phyloP scores from a whole-genome alignment of 768 basidiomycete genomes.

The Boletus vermiculosoides region DNA sequence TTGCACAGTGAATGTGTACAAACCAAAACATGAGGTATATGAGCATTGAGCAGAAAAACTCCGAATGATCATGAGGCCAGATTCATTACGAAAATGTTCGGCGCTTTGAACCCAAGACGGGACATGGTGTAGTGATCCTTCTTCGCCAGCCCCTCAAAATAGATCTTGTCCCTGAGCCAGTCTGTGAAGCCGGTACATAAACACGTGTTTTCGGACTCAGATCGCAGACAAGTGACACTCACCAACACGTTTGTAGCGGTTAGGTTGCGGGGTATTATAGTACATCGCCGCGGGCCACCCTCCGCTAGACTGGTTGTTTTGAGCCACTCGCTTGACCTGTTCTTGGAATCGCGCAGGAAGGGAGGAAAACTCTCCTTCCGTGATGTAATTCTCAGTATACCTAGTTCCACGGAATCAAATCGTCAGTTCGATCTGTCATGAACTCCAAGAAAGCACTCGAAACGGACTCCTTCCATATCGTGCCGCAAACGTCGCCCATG shows the following conservation, averaged over 20 bases:
- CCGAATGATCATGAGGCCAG: conserved; percentile 41
- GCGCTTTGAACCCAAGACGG: conserved; percentile 73
- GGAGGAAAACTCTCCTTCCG: conserved; percentile 60
- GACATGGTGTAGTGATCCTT: conserved; percentile 57
- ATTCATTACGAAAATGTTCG: conserved; percentile 77
- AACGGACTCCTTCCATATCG: conserved; percentile 76
- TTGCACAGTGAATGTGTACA: conserved; percentile 5
- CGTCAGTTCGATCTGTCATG: conserved; percentile 6
- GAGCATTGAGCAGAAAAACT: neutral
- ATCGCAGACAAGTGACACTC: conserved; percentile 27
- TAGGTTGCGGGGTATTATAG: conserved; percentile 45
- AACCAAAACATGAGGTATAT: conserved; percentile 11
- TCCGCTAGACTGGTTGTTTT: conserved; percentile 33
- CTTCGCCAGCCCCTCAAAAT: conserved; percentile 62
- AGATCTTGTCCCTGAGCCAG: conserved; percentile 73
- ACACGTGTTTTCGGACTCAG: neutral
- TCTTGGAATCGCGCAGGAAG: conserved; percentile 69
- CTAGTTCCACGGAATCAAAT: conserved; percentile 36
- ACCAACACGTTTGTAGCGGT: conserved; percentile 64
- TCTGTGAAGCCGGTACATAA: conserved; percentile 40
- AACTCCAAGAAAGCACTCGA: neutral
- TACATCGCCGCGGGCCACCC: conserved; percentile 41
- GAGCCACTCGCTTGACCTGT: conserved; percentile 62
- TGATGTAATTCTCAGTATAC: conserved; percentile 66
- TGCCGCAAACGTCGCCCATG: conserved; percentile 66